Base-by-base conservation (phyloP, 129 eudicot species). In the Smallanthus sonchifolius region DNA sequence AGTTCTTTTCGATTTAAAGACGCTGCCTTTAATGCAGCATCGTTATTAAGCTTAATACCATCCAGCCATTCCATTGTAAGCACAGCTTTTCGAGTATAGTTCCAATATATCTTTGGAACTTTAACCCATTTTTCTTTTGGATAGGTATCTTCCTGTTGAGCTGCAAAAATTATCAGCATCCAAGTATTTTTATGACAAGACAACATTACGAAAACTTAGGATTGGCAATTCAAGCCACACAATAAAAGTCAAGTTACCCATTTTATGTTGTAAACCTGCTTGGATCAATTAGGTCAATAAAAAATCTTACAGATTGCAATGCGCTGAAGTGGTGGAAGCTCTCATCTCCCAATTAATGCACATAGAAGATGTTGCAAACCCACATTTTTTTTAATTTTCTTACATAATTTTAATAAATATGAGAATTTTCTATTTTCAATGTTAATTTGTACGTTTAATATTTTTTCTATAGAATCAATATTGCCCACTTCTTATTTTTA, bases 11-110 rank as follows among this genome's bases (percentile, higher is more conserved):
- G 84, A 45, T 93, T 86, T 61, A 93, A 73, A 70, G 62, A 54
- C 24, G 85, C 92, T 55, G 84, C 80, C 75, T 73, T 68, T 60
- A 93, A 77, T 16, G 87, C 87, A 47, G 65, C 75, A 51, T 88
- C 93, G 79, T 93, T 83, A 8, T 91, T 93, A 72, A 93, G 97
- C 85, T 93, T 93, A 43, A 90, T 93, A 59, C 97, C 98, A 74
- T 93, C 91, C 71, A 93, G 54, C 98, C 98, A 93, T 83, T 93
- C 98, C 98, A 90, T 93, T 24, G 98, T 93, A 47, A 93, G 98
- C 67, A 93, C 98, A 35, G 86, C 89, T 77, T 86, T 88, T 57
- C 98, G 91, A 56, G 98, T 93, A 66, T 88, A 81, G 36, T 86
- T 86, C 98, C 98, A 93, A 43, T 93, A 93, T 80, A 93, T 90